Evolutionary conservation across 2,329 filamentous ascomycete genomes (phyloP).

Genomic region (Hypomyces rosellus): DNA sequence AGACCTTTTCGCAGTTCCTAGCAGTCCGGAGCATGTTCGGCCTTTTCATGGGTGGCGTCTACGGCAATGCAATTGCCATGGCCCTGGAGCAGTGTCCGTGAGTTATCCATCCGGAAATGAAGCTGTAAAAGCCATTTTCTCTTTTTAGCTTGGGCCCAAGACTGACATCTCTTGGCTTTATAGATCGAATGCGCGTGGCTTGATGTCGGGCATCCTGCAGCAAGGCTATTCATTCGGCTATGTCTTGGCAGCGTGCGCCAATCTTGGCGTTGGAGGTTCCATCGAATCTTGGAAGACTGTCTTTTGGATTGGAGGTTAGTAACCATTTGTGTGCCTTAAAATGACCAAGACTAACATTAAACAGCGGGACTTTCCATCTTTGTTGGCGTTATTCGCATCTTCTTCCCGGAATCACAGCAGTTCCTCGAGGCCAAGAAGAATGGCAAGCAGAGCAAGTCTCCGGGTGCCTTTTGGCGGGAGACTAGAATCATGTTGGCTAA

Average conservation of each 20-base stretch:
- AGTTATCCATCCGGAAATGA: slow-evolving; percentile 21
- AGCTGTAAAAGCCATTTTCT: too few species aligned
- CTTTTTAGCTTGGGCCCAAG: not conserved
- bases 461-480: slow-evolving; percentile 60
- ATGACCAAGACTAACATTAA: not conserved
- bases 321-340: not conserved
- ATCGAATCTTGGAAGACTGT: slow-evolving; percentile 66
- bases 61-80: slow-evolving; percentile 73
- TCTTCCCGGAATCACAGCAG: slow-evolving; percentile 68
- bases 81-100: slow-evolving; percentile 66
- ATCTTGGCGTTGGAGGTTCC: slow-evolving; percentile 62
- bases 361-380: slow-evolving; percentile 58
- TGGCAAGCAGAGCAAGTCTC: slow-evolving; percentile 43
- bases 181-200: slow-evolving; percentile 60
- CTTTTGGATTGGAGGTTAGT: slow-evolving; percentile 59
- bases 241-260: slow-evolving; percentile 68
- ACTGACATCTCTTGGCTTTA: slow-evolving; percentile 16
- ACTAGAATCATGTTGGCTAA: slow-evolving; percentile 59
- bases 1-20: slow-evolving; percentile 67
- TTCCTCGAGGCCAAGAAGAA: slow-evolving; percentile 63
- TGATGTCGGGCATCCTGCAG: slow-evolving; percentile 78
- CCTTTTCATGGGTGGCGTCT: slow-evolving; percentile 75
- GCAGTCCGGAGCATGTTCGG: slow-evolving; percentile 68
- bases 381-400: slow-evolving; percentile 60
- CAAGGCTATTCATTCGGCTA: slow-evolving; percentile 79